Percentiles rank a stretch among this genome's conserved stretches.
These are phyloP conservation scores for Epichloe coenophiala DNA, from an alignment of 2,329 filamentous ascomycete genomes.

Conservation along the genomic window DNA sequence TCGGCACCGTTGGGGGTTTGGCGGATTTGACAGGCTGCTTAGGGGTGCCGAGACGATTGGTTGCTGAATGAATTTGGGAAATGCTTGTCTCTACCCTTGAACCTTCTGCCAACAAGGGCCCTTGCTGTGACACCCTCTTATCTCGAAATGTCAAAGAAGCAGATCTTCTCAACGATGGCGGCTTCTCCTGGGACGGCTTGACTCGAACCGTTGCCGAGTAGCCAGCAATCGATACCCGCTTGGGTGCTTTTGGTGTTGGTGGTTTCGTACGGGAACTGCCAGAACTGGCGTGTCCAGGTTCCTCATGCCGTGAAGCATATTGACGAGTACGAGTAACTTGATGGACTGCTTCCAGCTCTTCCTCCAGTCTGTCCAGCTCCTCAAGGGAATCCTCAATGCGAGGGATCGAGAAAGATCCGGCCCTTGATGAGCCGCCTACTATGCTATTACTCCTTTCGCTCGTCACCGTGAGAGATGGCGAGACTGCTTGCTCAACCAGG, in stretches of 20 bases:
- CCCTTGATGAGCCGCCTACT: constrained; percentile 18
- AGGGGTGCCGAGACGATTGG: constrained; percentile 14
- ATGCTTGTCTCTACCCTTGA: constrained; percentile 8
- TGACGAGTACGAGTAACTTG: constrained; percentile 23
- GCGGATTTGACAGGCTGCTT: constrained; percentile 36
- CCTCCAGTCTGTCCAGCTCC: constrained; percentile 47
- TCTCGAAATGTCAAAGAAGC: constrained; percentile 25
- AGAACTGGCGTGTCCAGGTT: not conserved
- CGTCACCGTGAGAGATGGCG: constrained; percentile 18
- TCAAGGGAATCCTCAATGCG: constrained; percentile 53
- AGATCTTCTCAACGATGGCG: constrained; percentile 28
- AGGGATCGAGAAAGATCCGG: constrained; percentile 22
- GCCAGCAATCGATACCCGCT: constrained; percentile 18
- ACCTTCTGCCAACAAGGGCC: constrained; percentile 2
- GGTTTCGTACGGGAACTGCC: constrained; percentile 8
- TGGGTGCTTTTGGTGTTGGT: constrained; percentile 6
- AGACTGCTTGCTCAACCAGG: constrained; percentile 19
- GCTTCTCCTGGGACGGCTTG: constrained; percentile 24
- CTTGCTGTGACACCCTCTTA: constrained; percentile 10
- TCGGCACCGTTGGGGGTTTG: constrained; percentile 39
- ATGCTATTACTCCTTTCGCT: constrained; percentile 21
- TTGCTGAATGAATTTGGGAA: constrained; percentile 10
- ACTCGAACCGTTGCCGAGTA: constrained; percentile 27
- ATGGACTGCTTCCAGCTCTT: constrained; percentile 42
- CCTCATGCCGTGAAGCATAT: constrained; percentile 13